Percentiles rank a stretch among this genome's conserved stretches.
Conservation (phyloP, 345 rosid genomes). For the Trapa bicornis region DNA sequence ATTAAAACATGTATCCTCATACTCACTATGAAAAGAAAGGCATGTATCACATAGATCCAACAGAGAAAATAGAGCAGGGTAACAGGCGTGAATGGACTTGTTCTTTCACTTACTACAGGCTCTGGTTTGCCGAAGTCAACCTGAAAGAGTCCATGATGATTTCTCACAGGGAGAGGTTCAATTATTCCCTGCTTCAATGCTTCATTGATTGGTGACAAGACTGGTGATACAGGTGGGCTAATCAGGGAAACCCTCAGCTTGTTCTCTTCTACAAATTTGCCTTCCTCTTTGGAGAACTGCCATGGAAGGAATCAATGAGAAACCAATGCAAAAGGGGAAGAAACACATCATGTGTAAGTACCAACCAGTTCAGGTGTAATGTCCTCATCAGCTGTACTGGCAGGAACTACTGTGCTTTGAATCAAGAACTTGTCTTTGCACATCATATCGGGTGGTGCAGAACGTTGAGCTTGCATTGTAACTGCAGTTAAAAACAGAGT, state of each 20-base stretch:
- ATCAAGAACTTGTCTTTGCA: slow-evolving; percentile 98
- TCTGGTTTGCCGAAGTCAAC: slow-evolving; percentile 32
- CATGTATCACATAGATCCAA: not conserved
- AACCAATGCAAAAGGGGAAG: slow-evolving; percentile 11
- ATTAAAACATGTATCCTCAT: not conserved
- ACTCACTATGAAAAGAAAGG: not conserved
- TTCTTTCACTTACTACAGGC: slow-evolving; percentile 30
- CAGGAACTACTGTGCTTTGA: slow-evolving; percentile 66
- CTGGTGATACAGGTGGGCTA: slow-evolving; percentile 57
- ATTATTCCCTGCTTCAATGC: slow-evolving; percentile 30
- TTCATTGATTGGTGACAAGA: slow-evolving; percentile 51
- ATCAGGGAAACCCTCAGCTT: slow-evolving; percentile 69
- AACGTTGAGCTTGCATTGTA: slow-evolving; percentile 83
- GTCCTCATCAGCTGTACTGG: slow-evolving; percentile 58
- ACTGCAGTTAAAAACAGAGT: slow-evolving; percentile 25
- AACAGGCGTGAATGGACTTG: not conserved
- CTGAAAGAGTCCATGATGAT: slow-evolving; percentile 24
- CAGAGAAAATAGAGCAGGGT: not conserved
- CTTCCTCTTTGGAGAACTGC: slow-evolving; percentile 64
- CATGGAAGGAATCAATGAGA: slow-evolving; percentile 11
- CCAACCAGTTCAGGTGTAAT: slow-evolving; percentile 54
- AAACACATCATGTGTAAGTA: slow-evolving; percentile 6
- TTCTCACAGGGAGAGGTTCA: slow-evolving; percentile 38
- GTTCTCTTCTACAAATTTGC: slow-evolving; percentile 61
- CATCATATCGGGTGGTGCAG: slow-evolving; percentile 55